phyloP scores from a whole-genome alignment of 495 filamentous ascomycete species.

The Talaromyces wortmannii region DNA sequence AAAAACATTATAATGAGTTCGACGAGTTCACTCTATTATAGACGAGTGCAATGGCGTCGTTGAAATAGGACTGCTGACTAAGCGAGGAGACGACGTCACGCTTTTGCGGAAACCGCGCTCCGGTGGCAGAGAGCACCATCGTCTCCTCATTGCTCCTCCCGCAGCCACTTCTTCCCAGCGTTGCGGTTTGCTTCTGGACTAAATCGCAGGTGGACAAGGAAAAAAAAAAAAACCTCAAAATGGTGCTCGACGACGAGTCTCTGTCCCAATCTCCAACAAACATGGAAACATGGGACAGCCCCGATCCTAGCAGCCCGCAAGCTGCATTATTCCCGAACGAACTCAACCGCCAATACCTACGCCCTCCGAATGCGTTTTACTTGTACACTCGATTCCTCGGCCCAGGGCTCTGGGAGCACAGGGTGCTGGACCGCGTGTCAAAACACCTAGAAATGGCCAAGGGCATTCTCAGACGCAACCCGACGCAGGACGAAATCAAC shows the following conservation, averaged over 20 bases:
- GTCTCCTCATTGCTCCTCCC: not conserved
- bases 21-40: not conserved
- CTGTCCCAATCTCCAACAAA: not conserved
- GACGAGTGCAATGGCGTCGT: not conserved
- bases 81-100: constrained; percentile 1
- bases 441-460: constrained; percentile 13
- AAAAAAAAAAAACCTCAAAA: not conserved
- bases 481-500: constrained; percentile 31
- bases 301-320: not conserved
- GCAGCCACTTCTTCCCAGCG: not conserved
- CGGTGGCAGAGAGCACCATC: not conserved
- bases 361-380: constrained; percentile 12
- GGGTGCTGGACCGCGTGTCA: constrained; percentile 3
- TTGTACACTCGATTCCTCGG: constrained; percentile 25
- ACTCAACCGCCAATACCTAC: not conserved
- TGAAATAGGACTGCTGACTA: not conserved
- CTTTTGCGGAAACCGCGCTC: constrained; percentile 1
- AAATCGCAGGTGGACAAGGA: not conserved
- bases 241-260: not conserved
- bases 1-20: no score
- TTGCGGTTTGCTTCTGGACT: not conserved
- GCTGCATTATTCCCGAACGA: constrained; percentile 2
- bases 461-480: constrained; percentile 14
- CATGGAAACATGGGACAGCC: constrained; percentile 4
- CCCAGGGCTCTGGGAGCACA: constrained; percentile 10